phyloP scores from a whole-genome alignment of 495 filamentous ascomycete species.

The Aspergillus indologenus region DNA sequence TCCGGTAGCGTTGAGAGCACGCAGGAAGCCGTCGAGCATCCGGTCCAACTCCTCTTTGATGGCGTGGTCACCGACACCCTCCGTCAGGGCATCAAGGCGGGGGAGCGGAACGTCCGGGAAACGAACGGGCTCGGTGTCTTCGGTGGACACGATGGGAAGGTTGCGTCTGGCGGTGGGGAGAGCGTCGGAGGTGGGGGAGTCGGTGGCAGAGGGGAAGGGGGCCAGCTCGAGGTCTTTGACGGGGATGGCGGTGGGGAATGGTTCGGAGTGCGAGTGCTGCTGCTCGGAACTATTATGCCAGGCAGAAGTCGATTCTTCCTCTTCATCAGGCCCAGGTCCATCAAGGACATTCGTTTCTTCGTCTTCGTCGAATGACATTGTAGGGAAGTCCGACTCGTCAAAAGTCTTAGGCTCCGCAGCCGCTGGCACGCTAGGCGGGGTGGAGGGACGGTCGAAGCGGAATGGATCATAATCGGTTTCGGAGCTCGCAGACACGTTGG shows the following conservation, averaged over 20 bases:
- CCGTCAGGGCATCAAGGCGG: background rate
- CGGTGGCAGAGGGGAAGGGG: conserved; percentile 4
- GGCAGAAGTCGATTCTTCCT: conserved; percentile 20
- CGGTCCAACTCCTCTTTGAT: background rate
- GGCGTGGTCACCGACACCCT: background rate
- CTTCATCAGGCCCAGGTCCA: conserved; percentile 44
- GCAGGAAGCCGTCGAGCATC: background rate
- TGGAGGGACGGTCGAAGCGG: conserved; percentile 40
- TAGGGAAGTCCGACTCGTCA: background rate
- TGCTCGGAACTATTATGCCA: conserved; percentile 20
- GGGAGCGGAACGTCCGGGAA: background rate
- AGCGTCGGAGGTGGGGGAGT: background rate
- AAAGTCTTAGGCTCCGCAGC: background rate
- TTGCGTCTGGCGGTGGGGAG: background rate
- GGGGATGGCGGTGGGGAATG: conserved; percentile 10
- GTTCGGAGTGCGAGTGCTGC: conserved; percentile 1
- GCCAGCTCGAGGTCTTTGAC: background rate
- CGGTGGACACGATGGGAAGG: background rate
- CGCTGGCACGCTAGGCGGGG: conserved; percentile 19
- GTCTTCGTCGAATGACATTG: conserved; percentile 22
- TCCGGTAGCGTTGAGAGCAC: background rate
- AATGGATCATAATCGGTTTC: conserved; percentile 47
- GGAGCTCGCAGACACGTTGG: conserved; percentile 27
- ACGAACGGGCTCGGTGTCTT: background rate
- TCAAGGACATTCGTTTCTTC: conserved; percentile 30